Evolutionary conservation across 2,329 filamentous ascomycete species (phyloP).

Genomic region (Dendryphion nanum): DNA sequence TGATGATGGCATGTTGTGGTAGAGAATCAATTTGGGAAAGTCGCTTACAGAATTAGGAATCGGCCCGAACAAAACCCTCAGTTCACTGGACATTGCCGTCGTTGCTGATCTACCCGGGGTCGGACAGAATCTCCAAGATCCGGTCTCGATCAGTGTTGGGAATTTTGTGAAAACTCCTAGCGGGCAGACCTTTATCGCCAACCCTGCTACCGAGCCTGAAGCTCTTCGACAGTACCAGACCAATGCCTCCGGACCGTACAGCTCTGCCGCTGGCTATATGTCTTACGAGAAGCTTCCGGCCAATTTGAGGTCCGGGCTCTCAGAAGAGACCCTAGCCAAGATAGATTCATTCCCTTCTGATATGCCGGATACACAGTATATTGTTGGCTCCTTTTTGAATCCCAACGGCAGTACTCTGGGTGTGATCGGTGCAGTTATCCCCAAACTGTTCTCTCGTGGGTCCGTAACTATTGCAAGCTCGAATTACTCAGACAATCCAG

Average conservation of each 20-base stretch:
- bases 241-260: slow-evolving; percentile 6
- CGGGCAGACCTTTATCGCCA: slow-evolving; percentile 6
- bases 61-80: slow-evolving; percentile 53
- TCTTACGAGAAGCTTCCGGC: slow-evolving; percentile 5
- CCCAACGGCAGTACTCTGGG: slow-evolving; percentile 5
- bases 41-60: slow-evolving; percentile 61
- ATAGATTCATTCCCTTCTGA: slow-evolving; percentile 3
- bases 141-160: slow-evolving; percentile 23
- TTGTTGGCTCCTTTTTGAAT: slow-evolving; percentile 5
- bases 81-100: slow-evolving; percentile 50
- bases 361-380: slow-evolving; percentile 5
- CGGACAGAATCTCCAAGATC: slow-evolving; percentile 56
- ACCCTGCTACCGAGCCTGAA: slow-evolving; percentile 8
- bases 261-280: slow-evolving; percentile 7
- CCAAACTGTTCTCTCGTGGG: slow-evolving; percentile 23
- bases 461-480: slow-evolving; percentile 26
- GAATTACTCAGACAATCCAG: slow-evolving; percentile 19
- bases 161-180: slow-evolving; percentile 7
- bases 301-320: slow-evolving; percentile 2
- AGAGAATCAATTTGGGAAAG: slow-evolving; percentile 24
- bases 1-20: slow-evolving; percentile 10
- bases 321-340: background rate
- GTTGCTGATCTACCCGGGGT: slow-evolving; percentile 59
- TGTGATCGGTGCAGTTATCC: slow-evolving; percentile 3
- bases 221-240: slow-evolving; percentile 10